A percentile compares a stretch with the other conserved stretches of the same genome.
Conservation (phyloP, 148 eudicot genomes). For the Simmondsia chinensis region DNA sequence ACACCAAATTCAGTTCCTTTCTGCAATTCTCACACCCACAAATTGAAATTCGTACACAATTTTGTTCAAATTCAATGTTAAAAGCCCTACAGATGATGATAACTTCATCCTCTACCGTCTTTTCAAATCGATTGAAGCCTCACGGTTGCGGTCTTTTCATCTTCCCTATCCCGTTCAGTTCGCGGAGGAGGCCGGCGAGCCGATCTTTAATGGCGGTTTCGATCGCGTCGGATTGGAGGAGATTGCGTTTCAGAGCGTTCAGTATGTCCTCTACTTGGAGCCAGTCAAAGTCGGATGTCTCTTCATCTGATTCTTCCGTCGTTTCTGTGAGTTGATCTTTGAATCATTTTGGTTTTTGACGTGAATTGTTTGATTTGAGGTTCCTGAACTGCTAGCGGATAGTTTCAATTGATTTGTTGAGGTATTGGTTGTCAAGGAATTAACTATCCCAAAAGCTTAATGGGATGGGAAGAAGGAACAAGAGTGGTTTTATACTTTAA, state of each 20-base stretch:
- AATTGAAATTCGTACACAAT: too few relatives aligned
- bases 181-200: constrained; percentile 1
- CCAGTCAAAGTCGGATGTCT: constrained; percentile 33
- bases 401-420: background rate
- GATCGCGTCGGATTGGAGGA: constrained; percentile 8
- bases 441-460: too few relatives aligned
- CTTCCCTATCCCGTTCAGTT: constrained; percentile 22
- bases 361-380: background rate
- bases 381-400: background rate
- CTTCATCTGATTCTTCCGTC: constrained; percentile 35
- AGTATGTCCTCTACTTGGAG: constrained; percentile 35
- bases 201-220: constrained; percentile 6
- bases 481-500: too few relatives aligned
- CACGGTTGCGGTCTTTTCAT: constrained; percentile 17
- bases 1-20: too few relatives aligned
- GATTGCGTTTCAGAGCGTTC: constrained; percentile 23
- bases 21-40: too few relatives aligned
- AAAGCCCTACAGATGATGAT: constrained; percentile 50
- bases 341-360: constrained; percentile 3
- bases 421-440: too few relatives aligned
- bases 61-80: too few relatives aligned
- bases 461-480: too few relatives aligned
- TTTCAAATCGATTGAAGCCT: constrained; percentile 37
- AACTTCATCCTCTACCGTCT: constrained; percentile 34
- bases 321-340: constrained; percentile 10